Base-by-base conservation (phyloP, 805 yeast species). In the Cyberlindnera galapagoensis region DNA sequence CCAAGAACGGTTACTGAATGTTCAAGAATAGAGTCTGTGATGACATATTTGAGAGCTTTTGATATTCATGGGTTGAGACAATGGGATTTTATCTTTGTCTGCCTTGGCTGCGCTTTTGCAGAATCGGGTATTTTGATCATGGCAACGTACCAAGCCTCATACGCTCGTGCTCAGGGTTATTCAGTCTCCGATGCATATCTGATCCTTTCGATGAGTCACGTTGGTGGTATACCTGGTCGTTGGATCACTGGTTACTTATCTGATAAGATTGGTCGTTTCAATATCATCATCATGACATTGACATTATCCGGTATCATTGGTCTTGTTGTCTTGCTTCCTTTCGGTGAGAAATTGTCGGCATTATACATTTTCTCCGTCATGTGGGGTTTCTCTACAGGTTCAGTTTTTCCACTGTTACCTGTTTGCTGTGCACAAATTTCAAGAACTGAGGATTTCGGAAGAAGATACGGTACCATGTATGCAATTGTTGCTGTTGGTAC, bases 401-500 rank as follows among this genome's bases (percentile, higher is more conserved):
- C 77, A 4, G 66, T 71, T 2, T 61, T 39, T 9, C 43, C 51
- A 9, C 24, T 46, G 22, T 35, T 41, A 9, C 49, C 51, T 4
- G 75, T 72, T 5, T 69, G 77, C 39, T 57, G 72, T 24, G 75
- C 75, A 1, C 74, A 73, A 37, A 71, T 75, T 21, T 69, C 75
- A 17, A 65, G 65, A 28, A 64, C 68, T 7, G 67, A 68, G 27
- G 63, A 59, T 33, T 71, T 69, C 49, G 78, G 78, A 15, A 63
- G 60, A 43, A 61, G 72, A 17, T 71, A 69, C 42, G 68, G 76
- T 3, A 67, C 76, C 6, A 66, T 74, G 54, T 77, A 76, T 48
- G 70, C 72, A 24, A 58, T 74, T 45, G 79, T 72, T 6, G 66
- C 81, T 2, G 63, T 74, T 44, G 71, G 67, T 10, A 62, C 63